These are phyloP conservation scores for Amoebophrya sp. DNA, from an alignment of 169 alveolate species.

Conservation along the genomic window DNA sequence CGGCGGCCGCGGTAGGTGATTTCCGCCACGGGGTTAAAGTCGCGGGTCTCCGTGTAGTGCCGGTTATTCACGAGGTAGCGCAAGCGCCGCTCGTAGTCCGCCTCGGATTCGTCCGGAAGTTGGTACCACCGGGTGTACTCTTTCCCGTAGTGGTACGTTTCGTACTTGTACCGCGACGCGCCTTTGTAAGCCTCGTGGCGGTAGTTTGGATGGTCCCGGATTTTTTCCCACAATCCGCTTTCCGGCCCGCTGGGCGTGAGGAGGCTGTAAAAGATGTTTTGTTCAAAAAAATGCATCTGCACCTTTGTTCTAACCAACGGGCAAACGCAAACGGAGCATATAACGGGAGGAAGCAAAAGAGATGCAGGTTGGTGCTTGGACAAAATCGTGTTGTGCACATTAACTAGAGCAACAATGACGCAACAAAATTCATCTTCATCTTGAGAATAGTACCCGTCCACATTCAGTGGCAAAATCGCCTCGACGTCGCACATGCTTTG, in stretches of 20 bases:
- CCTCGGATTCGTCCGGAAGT: background rate
- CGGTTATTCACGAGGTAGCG: no score
- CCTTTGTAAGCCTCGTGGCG: background rate
- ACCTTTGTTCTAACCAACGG: no score
- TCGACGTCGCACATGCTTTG: background rate
- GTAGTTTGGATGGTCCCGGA: background rate
- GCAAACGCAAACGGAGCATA: no score
- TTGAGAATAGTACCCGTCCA: slow-evolving; percentile 20
- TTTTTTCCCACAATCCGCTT: background rate
- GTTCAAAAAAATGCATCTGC: no score
- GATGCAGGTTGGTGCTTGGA: no score
- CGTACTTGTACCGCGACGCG: background rate
- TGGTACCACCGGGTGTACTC: background rate
- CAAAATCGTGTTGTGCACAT: no score
- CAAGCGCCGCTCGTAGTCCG: background rate
- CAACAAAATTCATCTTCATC: no score
- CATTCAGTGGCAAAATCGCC: background rate
- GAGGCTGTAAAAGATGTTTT: background rate
- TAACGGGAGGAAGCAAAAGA: no score
- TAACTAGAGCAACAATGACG: no score
- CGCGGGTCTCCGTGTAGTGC: no score
- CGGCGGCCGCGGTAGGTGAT: no score
- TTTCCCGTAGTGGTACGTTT: background rate
- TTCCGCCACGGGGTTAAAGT: no score
- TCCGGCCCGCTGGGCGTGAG: background rate